phyloP scores from a whole-genome alignment of 345 rosid species.

The Eucalyptus guilfoylei region DNA sequence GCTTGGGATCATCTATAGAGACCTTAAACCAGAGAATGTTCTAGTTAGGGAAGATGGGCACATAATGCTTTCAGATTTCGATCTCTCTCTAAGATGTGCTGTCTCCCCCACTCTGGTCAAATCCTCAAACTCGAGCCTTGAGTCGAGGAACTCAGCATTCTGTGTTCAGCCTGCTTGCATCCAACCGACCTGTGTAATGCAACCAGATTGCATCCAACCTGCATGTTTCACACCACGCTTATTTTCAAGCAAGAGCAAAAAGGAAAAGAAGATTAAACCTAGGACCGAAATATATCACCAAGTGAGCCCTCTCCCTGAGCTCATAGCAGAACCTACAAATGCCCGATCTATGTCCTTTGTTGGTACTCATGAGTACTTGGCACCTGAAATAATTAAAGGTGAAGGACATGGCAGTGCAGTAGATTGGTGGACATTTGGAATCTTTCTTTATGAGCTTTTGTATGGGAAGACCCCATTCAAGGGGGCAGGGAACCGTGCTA shows the following conservation, averaged over 20 bases:
- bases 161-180: constrained; percentile 11
- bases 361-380: constrained; percentile 35
- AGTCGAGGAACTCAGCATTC: constrained; percentile 1
- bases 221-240: constrained; percentile 4
- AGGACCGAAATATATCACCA: constrained; percentile 1
- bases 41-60: constrained; percentile 60
- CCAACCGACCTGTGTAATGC: constrained; percentile 5
- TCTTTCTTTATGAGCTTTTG: constrained; percentile 27
- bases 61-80: constrained; percentile 58
- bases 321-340: constrained; percentile 29
- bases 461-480: constrained; percentile 32
- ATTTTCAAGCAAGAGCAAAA: background rate
- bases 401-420: constrained; percentile 43
- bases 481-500: constrained; percentile 31
- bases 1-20: constrained; percentile 38
- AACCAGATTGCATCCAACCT: constrained; percentile 11
- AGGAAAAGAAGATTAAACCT: background rate
- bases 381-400: constrained; percentile 32
- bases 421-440: constrained; percentile 42
- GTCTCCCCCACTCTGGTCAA: constrained; percentile 10
- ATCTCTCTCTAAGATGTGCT: constrained; percentile 28
- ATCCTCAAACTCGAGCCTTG: background rate
- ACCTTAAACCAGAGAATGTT: constrained; percentile 57
- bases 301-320: constrained; percentile 27
- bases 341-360: constrained; percentile 38